Evolutionary conservation across 805 yeast species (phyloP).

Genomic region (Saccharomycopsis vini): DNA sequence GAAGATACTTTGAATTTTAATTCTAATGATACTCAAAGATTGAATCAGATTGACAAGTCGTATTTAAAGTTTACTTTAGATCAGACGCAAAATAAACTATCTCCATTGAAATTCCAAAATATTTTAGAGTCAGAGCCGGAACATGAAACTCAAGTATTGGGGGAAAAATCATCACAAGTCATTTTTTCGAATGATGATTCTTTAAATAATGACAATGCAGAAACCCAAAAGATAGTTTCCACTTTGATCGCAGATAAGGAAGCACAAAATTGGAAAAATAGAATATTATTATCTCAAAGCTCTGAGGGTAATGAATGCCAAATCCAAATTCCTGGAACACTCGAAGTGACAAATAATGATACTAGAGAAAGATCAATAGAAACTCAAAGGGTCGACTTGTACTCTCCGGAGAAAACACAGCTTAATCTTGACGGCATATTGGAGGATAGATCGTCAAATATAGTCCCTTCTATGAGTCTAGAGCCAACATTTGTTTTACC

Average conservation of each 20-base stretch:
- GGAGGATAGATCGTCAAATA: too few species aligned
- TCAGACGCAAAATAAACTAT: neutral
- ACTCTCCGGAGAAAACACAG: too few species aligned
- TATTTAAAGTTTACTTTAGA: neutral
- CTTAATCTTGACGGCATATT: too few species aligned
- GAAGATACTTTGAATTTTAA: too few species aligned
- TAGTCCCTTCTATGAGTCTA: too few species aligned
- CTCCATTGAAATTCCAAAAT: neutral
- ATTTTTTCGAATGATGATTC: neutral
- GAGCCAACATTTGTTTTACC: too few species aligned
- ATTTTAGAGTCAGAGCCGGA: neutral
- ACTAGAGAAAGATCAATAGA: too few species aligned
- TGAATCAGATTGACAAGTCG: neutral
- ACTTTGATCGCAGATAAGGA: too few species aligned
- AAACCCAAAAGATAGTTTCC: slow-evolving; percentile 1
- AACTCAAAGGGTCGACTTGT: too few species aligned
- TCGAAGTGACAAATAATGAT: slow-evolving; percentile 6
- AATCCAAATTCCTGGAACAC: slow-evolving; percentile 15
- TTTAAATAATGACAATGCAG: neutral
- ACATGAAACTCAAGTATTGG: neutral
- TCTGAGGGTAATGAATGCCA: slow-evolving; percentile 9
- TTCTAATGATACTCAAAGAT: neutral
- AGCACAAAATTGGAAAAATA: too few species aligned
- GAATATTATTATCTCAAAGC: slow-evolving; percentile 4
- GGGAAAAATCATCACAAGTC: neutral